These are phyloP conservation scores for Geranium incanum DNA, from an alignment of 441 rosid species.

Conservation along the genomic window DNA sequence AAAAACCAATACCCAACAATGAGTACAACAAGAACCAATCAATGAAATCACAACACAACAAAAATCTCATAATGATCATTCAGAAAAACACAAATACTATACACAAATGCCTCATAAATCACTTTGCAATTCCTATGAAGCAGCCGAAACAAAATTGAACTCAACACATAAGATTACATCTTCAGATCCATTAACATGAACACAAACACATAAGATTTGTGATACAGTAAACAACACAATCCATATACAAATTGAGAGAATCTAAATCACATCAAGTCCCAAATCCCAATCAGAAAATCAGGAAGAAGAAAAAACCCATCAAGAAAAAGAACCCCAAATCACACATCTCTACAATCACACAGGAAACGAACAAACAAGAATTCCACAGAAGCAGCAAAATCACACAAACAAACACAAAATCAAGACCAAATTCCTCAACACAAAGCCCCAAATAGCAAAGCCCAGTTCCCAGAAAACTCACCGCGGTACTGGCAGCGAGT, in stretches of 20 bases:
- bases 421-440: constrained; percentile 14
- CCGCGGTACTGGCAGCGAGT: constrained; percentile 73
- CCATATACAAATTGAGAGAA: background rate
- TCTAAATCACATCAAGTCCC: background rate
- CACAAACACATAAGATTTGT: background rate
- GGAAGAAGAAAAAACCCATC: constrained; percentile 17
- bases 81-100: too few species aligned
- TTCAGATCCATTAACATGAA: too few species aligned
- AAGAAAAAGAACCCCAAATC: constrained; percentile 9
- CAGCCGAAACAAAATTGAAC: too few species aligned
- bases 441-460: constrained; percentile 9
- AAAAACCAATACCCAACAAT: constrained; percentile 20
- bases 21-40: background rate
- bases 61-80: background rate
- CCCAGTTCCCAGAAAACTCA: constrained; percentile 19
- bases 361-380: constrained; percentile 1
- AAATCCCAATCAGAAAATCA: constrained; percentile 14
- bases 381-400: constrained; percentile 7
- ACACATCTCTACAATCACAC: constrained; percentile 17
- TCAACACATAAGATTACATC: too few species aligned
- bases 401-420: constrained; percentile 8
- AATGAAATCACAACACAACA: constrained; percentile 11
- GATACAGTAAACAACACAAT: background rate
- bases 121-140: too few species aligned
- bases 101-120: too few species aligned